Percentiles rank a stretch among this genome's conserved stretches.
Evolutionary conservation across 2,329 filamentous ascomycete species (phyloP).

Genomic region (Graphium sp.): DNA sequence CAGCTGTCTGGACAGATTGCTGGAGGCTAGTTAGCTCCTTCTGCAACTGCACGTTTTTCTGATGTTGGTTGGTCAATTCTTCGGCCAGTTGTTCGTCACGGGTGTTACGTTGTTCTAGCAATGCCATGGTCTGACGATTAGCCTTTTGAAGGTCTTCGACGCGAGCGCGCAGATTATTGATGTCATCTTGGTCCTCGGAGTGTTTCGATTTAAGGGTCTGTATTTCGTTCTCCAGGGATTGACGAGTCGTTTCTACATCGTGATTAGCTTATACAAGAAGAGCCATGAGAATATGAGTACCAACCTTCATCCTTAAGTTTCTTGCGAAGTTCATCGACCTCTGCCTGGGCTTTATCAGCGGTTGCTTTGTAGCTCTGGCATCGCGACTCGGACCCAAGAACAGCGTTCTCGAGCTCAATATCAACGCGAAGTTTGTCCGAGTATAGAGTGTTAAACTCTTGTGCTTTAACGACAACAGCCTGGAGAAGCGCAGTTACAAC

Average conservation of each 20-base stretch:
- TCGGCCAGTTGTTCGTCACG: conserved; percentile 74
- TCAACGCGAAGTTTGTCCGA: conserved; percentile 79
- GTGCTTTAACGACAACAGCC: conserved; percentile 61
- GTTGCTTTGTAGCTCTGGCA: conserved; percentile 67
- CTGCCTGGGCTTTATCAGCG: conserved; percentile 68
- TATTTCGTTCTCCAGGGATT: conserved; percentile 66
- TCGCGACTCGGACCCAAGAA: conserved; percentile 69
- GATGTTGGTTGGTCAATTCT: conserved; percentile 76
- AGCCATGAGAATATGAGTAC: conserved; percentile 7
- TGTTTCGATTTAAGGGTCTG: conserved; percentile 60
- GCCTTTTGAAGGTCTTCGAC: conserved; percentile 79
- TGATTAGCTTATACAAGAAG: not conserved
- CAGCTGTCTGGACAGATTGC: conserved; percentile 67
- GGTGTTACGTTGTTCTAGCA: conserved; percentile 78
- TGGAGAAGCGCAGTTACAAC: conserved; percentile 63
- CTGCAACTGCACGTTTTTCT: conserved; percentile 69
- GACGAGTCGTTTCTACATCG: conserved; percentile 53
- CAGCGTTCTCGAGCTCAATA: conserved; percentile 83
- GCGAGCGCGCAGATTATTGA: conserved; percentile 62
- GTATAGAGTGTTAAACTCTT: conserved; percentile 65
- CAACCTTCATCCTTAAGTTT: conserved; percentile 73
- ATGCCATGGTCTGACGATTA: conserved; percentile 75
- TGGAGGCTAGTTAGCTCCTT: conserved; percentile 71
- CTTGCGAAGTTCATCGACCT: conserved; percentile 64
- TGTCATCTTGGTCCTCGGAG: conserved; percentile 56